Base-by-base conservation (phyloP, 2,329 filamentous ascomycete genomes). In the Akanthomyces lecanii region DNA sequence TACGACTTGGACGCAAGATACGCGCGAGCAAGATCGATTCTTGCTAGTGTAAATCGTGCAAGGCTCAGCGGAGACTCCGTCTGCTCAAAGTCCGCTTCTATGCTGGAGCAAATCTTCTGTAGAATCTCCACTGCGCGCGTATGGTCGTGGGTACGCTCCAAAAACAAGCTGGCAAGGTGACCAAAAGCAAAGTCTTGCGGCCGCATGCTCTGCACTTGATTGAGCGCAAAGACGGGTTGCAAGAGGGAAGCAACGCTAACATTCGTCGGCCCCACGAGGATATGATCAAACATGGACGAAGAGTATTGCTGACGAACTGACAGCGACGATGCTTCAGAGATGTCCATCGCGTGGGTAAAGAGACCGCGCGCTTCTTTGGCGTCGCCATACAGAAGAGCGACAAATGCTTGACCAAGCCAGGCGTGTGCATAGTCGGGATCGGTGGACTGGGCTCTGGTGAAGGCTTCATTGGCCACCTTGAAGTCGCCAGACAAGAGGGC, bases 321-420 rank as follows among this genome's bases (percentile, higher is more conserved):
- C 2, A 88, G 74, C 0, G 89, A 88, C 0, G 90, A 89, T 0
- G 91, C 89, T 65, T 92, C 90, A 0, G 92, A 88, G 55, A 99
- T 94, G 66, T 96, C 93, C 78, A 97, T 95, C 0, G 95, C 94
- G 72, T 99, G 95, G 1, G 91, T 93, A 71, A 97, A 97, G 11
- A 98, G 84, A 12, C 88, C 87, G 25, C 91, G 83, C 1, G 94
- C 93, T 75, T 97, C 92, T 65, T 85, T 86, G 0, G 78, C 69
- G 65, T 96, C 89, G 1, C 91, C 92, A 56, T 85, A 84, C 33
- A 94, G 78, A 18, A 93, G 81, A 4, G 95, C 92, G 59, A 98
- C 83, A 30, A 97, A 82, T 0, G 91, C 94, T 75, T 98, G 94
- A 1, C 95, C 95, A 8, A 98, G 79, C 96, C 95, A 99, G 18